Evolutionary conservation across 345 rosid genomes (phyloP).

Genomic region (Eutrema heterophyllum): DNA sequence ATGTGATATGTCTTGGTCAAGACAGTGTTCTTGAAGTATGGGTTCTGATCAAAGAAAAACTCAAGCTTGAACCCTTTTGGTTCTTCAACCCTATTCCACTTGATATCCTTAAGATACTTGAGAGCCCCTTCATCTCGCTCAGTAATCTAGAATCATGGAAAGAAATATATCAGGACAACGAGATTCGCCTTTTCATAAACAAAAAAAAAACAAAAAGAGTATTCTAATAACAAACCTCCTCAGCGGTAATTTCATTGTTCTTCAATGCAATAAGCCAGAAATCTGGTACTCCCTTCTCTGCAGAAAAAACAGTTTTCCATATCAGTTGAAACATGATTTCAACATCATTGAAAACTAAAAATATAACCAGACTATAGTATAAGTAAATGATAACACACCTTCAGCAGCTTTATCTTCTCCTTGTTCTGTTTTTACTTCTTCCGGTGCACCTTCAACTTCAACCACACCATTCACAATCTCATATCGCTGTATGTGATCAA

Average conservation of each 20-base stretch:
- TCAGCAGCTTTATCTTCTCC: conserved; percentile 54
- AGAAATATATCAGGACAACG: background rate
- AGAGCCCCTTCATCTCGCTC: conserved; percentile 97
- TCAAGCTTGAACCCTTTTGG: conserved; percentile 98
- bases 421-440: conserved; percentile 43
- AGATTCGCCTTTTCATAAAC: background rate
- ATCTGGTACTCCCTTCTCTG: conserved; percentile 95
- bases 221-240: conserved; percentile 55
- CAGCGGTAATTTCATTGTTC: conserved; percentile 83
- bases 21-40: conserved; percentile 76
- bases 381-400: conserved; percentile 37
- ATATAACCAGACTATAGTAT: background rate
- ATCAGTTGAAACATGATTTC: conserved; percentile 11
- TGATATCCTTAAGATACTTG: conserved; percentile 75
- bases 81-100: conserved; percentile 75
- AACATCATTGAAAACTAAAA: background rate
- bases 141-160: conserved; percentile 43
- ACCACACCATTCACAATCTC: conserved; percentile 81
- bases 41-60: conserved; percentile 80
- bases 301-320: conserved; percentile 8
- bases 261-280: conserved; percentile 95
- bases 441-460: conserved; percentile 58
- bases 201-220: background rate
- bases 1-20: conserved; percentile 92
- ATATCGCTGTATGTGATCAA: conserved; percentile 50